Evolutionary conservation across 202 grass and related monocot species (phyloP).

Genomic region (Zizania palustris): DNA sequence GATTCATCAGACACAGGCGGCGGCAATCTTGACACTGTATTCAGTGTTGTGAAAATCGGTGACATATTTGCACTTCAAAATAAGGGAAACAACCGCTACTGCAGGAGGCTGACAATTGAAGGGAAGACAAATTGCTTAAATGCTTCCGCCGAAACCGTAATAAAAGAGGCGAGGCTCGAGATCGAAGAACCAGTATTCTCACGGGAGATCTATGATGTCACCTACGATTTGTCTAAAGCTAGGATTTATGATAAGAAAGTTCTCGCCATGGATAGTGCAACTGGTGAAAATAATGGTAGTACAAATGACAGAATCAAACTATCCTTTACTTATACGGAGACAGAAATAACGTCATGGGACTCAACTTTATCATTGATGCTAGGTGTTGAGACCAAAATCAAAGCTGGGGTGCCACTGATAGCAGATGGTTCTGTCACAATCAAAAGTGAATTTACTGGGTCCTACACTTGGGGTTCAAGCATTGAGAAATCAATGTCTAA

Average conservation of each 20-base stretch:
- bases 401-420: neutral
- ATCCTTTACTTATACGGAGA: neutral
- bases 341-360: neutral
- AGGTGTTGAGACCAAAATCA: neutral
- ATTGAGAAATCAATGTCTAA: neutral
- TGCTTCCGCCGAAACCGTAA: neutral
- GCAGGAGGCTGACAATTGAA: neutral
- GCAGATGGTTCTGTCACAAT: neutral
- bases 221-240: neutral
- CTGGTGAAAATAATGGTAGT: neutral
- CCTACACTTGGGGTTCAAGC: constrained; percentile 4
- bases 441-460: neutral
- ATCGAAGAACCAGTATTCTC: neutral
- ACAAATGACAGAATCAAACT: neutral
- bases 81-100: neutral
- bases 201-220: neutral
- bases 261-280: neutral
- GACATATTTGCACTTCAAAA: neutral
- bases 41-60: neutral
- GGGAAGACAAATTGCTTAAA: neutral
- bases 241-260: neutral
- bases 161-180: rapidly evolving
- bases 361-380: constrained; percentile 5
- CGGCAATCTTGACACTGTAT: neutral
- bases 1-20: neutral